Conservation (phyloP, 73 alveolate genomes). For the Paramecium tetraurelia region DNA sequence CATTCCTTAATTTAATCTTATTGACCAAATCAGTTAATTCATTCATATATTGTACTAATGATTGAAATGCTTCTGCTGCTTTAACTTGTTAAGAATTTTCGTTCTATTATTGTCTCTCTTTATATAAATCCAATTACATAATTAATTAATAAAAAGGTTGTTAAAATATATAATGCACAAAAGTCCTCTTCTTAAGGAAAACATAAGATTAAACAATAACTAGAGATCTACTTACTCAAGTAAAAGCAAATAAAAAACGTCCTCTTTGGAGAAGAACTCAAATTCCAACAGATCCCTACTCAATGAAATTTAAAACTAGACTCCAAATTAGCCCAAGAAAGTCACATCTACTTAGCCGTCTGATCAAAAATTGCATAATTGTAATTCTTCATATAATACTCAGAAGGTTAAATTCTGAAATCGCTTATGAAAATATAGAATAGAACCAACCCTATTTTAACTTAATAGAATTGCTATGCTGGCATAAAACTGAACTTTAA, state of each 20-base stretch:
- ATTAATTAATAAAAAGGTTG: neutral
- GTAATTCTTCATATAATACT: neutral
- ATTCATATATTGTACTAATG: neutral
- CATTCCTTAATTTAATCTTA: neutral
- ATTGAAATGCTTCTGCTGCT: neutral
- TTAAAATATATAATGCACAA: constrained; percentile 22
- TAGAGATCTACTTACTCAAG: neutral
- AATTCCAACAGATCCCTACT: constrained; percentile 10
- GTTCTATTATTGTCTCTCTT: neutral
- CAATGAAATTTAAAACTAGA: neutral
- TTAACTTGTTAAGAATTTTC: neutral
- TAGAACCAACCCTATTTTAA: neutral
- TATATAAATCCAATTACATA: neutral
- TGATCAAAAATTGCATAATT: constrained; percentile 23
- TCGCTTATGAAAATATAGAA: constrained; percentile 25
- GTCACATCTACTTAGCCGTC: neutral
- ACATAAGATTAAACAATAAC: neutral
- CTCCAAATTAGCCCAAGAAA: constrained; percentile 34
- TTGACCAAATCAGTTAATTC: neutral
- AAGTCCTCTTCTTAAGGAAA: constrained; percentile 1
- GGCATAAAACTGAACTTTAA: constrained; percentile 9
- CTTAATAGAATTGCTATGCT: neutral
- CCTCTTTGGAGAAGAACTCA: constrained; percentile 19
- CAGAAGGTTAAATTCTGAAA: constrained; percentile 30
- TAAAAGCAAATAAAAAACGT: neutral